These are phyloP conservation scores for Ganoderma leucocontextum DNA, from an alignment of 1,284 basidiomycete species.

Conservation along the genomic window DNA sequence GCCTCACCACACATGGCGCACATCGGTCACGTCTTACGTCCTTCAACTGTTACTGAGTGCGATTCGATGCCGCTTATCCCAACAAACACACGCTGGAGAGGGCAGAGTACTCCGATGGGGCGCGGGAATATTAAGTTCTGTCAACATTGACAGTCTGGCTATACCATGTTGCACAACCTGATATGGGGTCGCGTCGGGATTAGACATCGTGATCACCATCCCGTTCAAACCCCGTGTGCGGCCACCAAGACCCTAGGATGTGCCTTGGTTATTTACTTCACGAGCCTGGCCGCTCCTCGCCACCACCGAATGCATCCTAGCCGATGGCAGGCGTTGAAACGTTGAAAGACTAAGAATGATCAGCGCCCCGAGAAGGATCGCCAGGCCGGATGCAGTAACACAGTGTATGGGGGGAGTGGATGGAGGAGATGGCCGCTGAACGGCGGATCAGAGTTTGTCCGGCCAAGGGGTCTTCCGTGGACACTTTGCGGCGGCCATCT, in stretches of 20 bases:
- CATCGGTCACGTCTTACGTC: slow-evolving; percentile 13
- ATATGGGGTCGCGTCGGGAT: slow-evolving; percentile 1
- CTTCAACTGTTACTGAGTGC: background rate
- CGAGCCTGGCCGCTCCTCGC: background rate
- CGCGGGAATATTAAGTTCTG: slow-evolving; percentile 10
- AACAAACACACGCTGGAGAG: background rate
- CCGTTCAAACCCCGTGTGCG: slow-evolving; percentile 2
- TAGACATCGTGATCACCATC: background rate
- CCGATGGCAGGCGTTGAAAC: background rate
- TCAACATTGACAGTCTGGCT: slow-evolving; percentile 10
- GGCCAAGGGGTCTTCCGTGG: slow-evolving; percentile 26
- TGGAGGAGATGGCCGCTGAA: background rate
- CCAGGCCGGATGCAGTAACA: background rate
- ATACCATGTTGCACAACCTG: background rate
- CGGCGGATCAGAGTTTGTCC: slow-evolving; percentile 13
- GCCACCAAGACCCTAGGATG: slow-evolving; percentile 4
- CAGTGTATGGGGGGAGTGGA: background rate
- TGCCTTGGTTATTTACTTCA: slow-evolving; percentile 3
- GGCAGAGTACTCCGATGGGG: slow-evolving; percentile 8
- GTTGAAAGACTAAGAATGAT: slow-evolving; percentile 5
- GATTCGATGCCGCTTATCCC: slow-evolving; percentile 6
- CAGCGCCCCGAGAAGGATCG: slow-evolving; percentile 4
- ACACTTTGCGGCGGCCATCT: slow-evolving; percentile 27
- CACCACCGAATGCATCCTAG: background rate
- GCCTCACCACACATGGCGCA: slow-evolving; percentile 1